Evolutionary conservation across 2,329 filamentous ascomycete species (phyloP), one percentile per base, ranked within the genome.

Genomic region (Talaromyces sp.): DNA sequence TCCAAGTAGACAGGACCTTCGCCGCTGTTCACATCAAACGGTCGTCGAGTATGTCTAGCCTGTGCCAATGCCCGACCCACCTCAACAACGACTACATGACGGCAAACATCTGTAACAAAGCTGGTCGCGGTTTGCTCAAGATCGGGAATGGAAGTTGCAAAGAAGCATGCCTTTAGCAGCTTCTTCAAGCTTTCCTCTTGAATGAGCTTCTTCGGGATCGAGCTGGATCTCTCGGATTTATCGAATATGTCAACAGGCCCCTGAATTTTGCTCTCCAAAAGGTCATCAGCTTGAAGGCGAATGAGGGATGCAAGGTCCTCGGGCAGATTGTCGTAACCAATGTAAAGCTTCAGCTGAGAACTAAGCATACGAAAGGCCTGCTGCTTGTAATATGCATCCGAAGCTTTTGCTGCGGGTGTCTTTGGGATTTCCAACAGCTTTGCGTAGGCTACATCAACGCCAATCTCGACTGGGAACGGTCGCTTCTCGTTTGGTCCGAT

Each of bases 31-130:
- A 95, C 91, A 73, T 97, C 89, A 73, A 99, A 99, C 0, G 90
- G 86, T 68, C 89, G 91, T 65, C 83, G 87, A 64, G 83, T 87
- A 69, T 93, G 90, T 78, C 94, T 93, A 68, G 90, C 81, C 64
- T 93, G 89, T 22, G 92, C 87, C 39, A 98, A 83, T n/a, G 93
- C 89, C 65, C 89, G 88, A 9, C 93, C 94, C 27, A 99, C 84
- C 76, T 99, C 95, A 35, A 99, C 82, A 52, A 99, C 86, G 2
- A 93, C 90, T 70, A 99, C 94, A 76, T 99, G 96, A 60, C 89
- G 89, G 72, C 92, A 96, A 10, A 97, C 82, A 72, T 95, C 91
- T 54, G 87, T 83, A 27, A 98, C 82, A 68, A 99, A 90, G 5
- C 86, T 76, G 43, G 88, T 87, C 0, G 94, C 92, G 59, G 93